These are phyloP conservation scores for Parmelia sp. DNA, from an alignment of 495 filamentous ascomycete species.

Conservation along the genomic window DNA sequence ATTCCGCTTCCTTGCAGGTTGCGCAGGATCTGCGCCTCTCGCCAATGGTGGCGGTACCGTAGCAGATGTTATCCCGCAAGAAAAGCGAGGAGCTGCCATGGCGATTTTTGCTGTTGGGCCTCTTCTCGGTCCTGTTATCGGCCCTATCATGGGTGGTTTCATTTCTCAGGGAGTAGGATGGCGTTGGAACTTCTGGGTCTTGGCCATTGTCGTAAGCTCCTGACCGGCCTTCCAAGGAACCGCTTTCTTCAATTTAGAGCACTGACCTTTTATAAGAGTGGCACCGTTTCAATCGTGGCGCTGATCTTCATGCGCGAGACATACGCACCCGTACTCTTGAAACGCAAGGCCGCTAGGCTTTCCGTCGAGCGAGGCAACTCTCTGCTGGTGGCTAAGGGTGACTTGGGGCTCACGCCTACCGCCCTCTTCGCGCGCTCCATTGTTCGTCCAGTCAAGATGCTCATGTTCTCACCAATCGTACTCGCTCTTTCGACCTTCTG, in stretches of 20 bases:
- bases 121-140: constrained; percentile 22
- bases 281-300: not conserved
- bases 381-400: not conserved
- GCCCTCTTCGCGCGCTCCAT: constrained; percentile 31
- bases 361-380: not conserved
- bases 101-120: constrained; percentile 44
- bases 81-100: constrained; percentile 45
- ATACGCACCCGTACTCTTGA: not conserved
- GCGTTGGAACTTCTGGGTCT: constrained; percentile 46
- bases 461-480: constrained; percentile 45
- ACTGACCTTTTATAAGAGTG: not conserved
- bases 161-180: constrained; percentile 36
- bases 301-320: constrained; percentile 11
- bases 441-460: constrained; percentile 43
- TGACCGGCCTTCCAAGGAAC: constrained; percentile 18
- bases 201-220: constrained; percentile 34
- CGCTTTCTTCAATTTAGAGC: not conserved
- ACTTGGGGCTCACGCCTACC: not conserved
- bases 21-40: constrained; percentile 36
- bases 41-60: constrained; percentile 47
- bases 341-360: constrained; percentile 28
- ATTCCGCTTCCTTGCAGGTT: constrained; percentile 46
- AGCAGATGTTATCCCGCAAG: constrained; percentile 43
- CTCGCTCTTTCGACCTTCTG: constrained; percentile 37
- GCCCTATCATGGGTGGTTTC: constrained; percentile 45